Evolutionary conservation across 2,329 filamentous ascomycete species (phyloP), one percentile per base, ranked within the genome.

Genomic region (Cercospora zeae-maydis): DNA sequence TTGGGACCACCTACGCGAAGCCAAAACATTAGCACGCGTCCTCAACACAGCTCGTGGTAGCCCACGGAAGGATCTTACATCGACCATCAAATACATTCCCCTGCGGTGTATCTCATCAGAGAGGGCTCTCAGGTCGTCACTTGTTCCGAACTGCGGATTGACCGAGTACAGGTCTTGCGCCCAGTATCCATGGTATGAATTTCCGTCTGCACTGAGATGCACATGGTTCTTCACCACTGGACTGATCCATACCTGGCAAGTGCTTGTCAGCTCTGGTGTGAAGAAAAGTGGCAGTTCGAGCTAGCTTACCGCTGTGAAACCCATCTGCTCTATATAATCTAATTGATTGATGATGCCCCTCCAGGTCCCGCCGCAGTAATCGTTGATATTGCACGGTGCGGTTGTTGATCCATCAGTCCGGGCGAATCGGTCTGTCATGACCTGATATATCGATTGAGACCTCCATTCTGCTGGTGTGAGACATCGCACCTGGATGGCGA

Each of bases 391-490:
- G 68, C 82, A 84, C 1, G 75, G 63, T 21, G 73, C 75, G n/a
- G 80, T 79, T 7, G 75, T 78, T 3, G 76, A 78, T 21, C 79
- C 81, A 65, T 78, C 75, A 2, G 74, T 78, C 8, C 79, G 79
- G 4, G 82, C 84, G 63, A 84, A 80, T 1, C 84, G 81, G 69
- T 86, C 84, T 3, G 84, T 85, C 67, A 87, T 73, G 37, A 82
- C 79, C 74, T 86, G 84, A 71, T 86, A 86, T 60, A 86, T 85
- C 49, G 81, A 84, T 60, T 81, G 80, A 27, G 78, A 76, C 70
- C 82, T 83, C 62, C 62, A 64, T 64, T 64, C 42, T 21, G 58
- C 58, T 52, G 64, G 62, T 19, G 58, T 62, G 53, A 66, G 54
- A 56, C 54, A 61, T 11, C 45, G 27, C 24, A 33, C 55, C 36